Percentiles rank a stretch among this genome's conserved stretches.
phyloP scores from a whole-genome alignment of 2,329 filamentous ascomycete genomes.

The Penicillium thymicola region DNA sequence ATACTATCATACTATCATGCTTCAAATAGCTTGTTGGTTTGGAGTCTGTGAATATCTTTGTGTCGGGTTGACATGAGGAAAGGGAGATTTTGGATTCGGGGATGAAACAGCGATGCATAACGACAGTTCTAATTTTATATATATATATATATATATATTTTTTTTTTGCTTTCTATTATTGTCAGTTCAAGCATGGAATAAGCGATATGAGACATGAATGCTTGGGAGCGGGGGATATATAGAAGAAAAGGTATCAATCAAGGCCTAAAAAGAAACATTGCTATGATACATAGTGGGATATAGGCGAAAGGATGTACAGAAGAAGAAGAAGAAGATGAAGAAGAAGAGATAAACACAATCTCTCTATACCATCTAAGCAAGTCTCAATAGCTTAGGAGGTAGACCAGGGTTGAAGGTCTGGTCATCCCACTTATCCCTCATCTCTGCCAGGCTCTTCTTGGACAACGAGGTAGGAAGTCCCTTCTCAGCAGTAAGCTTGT shows the following conservation, averaged over 20 bases:
- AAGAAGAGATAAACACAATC: background rate
- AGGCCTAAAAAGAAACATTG: background rate
- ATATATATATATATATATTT: too few species aligned
- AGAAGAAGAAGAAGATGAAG: background rate
- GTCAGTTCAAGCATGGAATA: background rate
- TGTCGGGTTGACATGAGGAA: background rate
- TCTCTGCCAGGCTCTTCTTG: conserved; percentile 5
- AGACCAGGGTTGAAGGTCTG: background rate
- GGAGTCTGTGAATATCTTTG: background rate
- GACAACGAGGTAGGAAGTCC: conserved; percentile 9
- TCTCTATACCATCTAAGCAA: background rate
- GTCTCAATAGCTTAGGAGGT: background rate
- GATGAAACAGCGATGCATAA: background rate
- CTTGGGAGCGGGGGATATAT: background rate
- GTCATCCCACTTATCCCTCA: conserved; percentile 25
- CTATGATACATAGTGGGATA: background rate
- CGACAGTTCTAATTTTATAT: background rate
- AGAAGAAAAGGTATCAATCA: background rate
- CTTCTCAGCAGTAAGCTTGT: conserved; percentile 11
- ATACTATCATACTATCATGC: background rate
- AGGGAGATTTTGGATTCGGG: background rate
- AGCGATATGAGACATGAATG: background rate
- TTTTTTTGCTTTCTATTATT: background rate
- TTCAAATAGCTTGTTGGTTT: background rate
- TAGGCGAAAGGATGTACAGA: background rate